A percentile compares a stretch with the other conserved stretches of the same genome.
These are phyloP conservation scores for Raphidocelis subcapitata DNA, from an alignment of 139 green algal genomes.

Conservation along the genomic window DNA sequence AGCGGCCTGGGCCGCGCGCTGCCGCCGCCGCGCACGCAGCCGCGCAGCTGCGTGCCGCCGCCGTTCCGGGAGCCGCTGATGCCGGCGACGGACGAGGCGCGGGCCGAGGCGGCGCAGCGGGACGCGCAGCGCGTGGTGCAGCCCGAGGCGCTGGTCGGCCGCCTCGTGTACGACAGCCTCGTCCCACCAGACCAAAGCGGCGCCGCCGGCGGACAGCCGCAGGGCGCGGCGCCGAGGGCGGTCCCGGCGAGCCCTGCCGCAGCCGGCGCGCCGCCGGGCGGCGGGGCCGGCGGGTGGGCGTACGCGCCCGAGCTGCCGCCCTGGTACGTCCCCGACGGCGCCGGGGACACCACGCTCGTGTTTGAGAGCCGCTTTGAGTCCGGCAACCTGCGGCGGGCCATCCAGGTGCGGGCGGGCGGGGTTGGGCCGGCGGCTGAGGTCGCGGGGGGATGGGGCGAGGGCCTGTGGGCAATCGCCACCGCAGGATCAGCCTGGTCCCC, in stretches of 20 bases:
- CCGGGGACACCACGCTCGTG: slow-evolving; percentile 49
- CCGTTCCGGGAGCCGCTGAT: slow-evolving; percentile 29
- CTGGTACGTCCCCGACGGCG: slow-evolving; percentile 13
- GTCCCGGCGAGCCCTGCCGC: not conserved
- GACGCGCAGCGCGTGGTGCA: slow-evolving; percentile 21
- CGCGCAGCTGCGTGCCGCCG: slow-evolving; percentile 40
- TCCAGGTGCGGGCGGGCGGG: slow-evolving; percentile 37
- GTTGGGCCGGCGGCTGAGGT: not conserved
- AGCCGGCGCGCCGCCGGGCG: too few species aligned
- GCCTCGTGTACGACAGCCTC: slow-evolving; percentile 58
- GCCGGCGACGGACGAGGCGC: not conserved
- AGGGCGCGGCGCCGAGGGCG: not conserved
- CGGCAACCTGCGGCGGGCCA: slow-evolving; percentile 65
- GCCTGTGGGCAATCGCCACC: not conserved
- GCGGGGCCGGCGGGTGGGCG: not conserved
- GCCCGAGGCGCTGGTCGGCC: slow-evolving; percentile 3
- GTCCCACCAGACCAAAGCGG: slow-evolving; percentile 7
- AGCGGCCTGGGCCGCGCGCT: slow-evolving; percentile 37
- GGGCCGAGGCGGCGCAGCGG: not conserved
- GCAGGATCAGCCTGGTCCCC: not conserved
- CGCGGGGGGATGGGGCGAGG: not conserved
- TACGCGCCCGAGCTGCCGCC: slow-evolving; percentile 2
- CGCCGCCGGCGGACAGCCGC: not conserved
- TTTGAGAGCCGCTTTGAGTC: slow-evolving; percentile 78
- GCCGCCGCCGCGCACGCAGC: slow-evolving; percentile 28